Conservation (phyloP, 2,329 filamentous ascomycete species). For the Colletotrichum acutatum region DNA sequence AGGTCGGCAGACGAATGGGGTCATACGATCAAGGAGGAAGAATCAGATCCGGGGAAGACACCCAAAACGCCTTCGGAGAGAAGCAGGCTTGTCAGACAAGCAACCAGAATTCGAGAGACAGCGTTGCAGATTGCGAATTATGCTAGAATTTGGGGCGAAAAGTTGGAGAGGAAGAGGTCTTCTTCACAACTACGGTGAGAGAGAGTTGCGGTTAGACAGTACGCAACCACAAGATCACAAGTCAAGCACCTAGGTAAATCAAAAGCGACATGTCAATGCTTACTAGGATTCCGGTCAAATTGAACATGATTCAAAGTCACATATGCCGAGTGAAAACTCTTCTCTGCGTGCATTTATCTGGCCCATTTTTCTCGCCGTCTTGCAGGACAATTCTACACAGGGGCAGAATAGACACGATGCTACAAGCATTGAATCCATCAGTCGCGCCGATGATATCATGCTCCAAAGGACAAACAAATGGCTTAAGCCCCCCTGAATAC, state of each 20-base stretch:
- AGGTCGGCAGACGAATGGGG: conserved; percentile 42
- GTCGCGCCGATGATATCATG: background rate
- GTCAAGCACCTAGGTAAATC: background rate
- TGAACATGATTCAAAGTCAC: background rate
- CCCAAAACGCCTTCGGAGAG: conserved; percentile 2
- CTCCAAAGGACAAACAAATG: background rate
- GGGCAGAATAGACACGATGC: background rate
- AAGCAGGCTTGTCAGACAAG: conserved; percentile 21
- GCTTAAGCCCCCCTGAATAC: background rate
- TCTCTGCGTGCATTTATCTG: background rate
- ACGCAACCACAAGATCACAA: background rate
- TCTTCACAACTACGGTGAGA: conserved; percentile 15
- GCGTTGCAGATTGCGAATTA: conserved; percentile 29
- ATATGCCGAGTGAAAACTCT: background rate
- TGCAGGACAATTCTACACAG: background rate
- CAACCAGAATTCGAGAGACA: conserved; percentile 28
- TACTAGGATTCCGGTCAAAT: background rate
- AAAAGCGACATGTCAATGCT: background rate
- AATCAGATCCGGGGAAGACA: background rate
- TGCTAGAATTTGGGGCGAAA: conserved; percentile 34
- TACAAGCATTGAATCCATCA: no score
- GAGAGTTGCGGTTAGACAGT: background rate
- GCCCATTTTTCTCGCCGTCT: background rate
- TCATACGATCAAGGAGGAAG: conserved; percentile 23
- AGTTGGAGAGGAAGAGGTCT: conserved; percentile 23